Evolutionary conservation across 495 filamentous ascomycete species (phyloP), one percentile per base, ranked within the genome.

Genomic region (Neurospora discreta): DNA sequence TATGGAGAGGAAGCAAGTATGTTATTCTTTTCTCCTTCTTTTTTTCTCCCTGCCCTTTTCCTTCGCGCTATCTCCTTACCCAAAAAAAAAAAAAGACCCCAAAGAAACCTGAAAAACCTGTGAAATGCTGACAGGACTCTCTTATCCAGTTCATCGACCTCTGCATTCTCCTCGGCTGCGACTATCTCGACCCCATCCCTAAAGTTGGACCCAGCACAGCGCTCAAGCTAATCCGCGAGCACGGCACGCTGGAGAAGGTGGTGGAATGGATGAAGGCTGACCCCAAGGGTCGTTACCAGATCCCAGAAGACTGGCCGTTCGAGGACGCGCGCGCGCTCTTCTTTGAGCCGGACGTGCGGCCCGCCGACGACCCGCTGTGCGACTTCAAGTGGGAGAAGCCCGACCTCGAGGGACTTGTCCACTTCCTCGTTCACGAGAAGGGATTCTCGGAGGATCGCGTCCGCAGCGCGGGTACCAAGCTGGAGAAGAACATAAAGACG

Each of bases 301-400:
- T 98, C 18, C 95, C 95, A 0, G 94, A 95, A 5, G 90, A 96
- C 80, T 99, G 94, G 94, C 94, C 95, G 1, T 99, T 89, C 77
- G 84, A 91, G 77, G 96, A 98, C 75, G 96, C 95, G 15, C 91
- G 95, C 15, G 89, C 92, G 11, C 88, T 99, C 30, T 98, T 99
- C 84, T 85, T 94, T 78, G 84, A 92, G 68, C 95, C 95, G 1
- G 93, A 97, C 77, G 93, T 98, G 16, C 89, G 90, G n/a, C 80
- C 85, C n/a, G 93, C 93, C 30, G 90, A 93, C 74, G 86, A 97
- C 75, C 89, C 91, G 6, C 90, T 92, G 42, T 97, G 93, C 79
- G 94, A 98, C 75, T 97, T 98, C 84, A 97, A 97, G 81, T 99
- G 95, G 95, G 92, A 97, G 38, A 90, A 89, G 33, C 96, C 95